phyloP scores from a whole-genome alignment of 1,284 basidiomycete species.

The Ustilago loliicola region DNA sequence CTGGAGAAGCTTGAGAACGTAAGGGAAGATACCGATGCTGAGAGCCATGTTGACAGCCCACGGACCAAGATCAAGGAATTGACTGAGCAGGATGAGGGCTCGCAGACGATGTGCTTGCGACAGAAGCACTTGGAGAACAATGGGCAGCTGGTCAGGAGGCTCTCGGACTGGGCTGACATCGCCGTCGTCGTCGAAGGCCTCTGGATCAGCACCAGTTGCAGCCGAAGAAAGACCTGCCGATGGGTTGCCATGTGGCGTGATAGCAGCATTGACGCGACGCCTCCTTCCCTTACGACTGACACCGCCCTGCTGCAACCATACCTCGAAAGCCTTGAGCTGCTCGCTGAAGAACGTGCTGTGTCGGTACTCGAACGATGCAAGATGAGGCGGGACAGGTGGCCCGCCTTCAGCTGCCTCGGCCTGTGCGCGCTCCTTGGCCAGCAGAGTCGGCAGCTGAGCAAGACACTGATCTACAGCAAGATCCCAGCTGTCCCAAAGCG shows the following conservation, averaged over 20 bases:
- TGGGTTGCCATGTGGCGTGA: constrained; percentile 51
- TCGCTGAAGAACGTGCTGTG: constrained; percentile 97
- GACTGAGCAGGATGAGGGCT: constrained; percentile 94
- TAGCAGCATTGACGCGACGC: constrained; percentile 56
- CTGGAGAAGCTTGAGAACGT: constrained; percentile 95
- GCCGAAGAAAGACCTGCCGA: constrained; percentile 46
- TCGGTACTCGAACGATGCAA: constrained; percentile 75
- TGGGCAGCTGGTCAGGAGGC: constrained; percentile 95
- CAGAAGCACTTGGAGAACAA: constrained; percentile 94
- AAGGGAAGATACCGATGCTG: constrained; percentile 99
- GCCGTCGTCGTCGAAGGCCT: constrained; percentile 71
- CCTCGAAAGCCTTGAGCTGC: constrained; percentile 95
- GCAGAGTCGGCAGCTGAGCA: constrained; percentile 88
- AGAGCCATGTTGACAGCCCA: constrained; percentile 98
- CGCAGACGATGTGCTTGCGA: constrained; percentile 96
- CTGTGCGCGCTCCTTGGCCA: constrained; percentile 77
- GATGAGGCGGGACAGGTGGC: constrained; percentile 69
- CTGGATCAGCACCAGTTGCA: constrained; percentile 36
- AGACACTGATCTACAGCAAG: constrained; percentile 96
- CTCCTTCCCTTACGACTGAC: constrained; percentile 71
- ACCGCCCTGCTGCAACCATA: constrained; percentile 80
- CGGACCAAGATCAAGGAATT: constrained; percentile 96
- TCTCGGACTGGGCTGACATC: constrained; percentile 76
- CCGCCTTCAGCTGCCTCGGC: constrained; percentile 70
- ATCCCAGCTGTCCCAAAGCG: constrained; percentile 97